These are phyloP conservation scores for Botrytis deweyae DNA, from an alignment of 2,329 filamentous ascomycete species.

Conservation along the genomic window DNA sequence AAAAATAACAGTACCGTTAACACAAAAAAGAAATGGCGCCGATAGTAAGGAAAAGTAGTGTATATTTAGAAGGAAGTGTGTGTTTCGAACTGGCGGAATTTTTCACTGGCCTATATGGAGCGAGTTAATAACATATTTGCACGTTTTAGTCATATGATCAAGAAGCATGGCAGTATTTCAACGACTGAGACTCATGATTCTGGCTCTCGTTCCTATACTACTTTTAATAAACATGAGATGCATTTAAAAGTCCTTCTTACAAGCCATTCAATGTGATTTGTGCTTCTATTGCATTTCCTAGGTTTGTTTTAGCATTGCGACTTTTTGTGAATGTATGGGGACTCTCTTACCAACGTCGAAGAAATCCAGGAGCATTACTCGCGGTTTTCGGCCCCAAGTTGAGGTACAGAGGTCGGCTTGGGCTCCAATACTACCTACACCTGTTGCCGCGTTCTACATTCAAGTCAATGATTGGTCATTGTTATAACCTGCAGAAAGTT, in stretches of 20 bases:
- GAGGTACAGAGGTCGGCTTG: constrained; percentile 49
- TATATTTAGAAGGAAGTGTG: background rate
- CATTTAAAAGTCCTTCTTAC: constrained; percentile 19
- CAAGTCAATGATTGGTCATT: background rate
- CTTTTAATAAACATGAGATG: background rate
- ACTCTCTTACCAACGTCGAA: constrained; percentile 47
- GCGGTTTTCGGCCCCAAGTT: constrained; percentile 50
- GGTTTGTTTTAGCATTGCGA: background rate
- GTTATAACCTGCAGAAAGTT: background rate
- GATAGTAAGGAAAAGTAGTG: background rate
- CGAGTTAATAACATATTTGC: background rate
- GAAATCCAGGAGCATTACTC: constrained; percentile 58
- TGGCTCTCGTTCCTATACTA: constrained; percentile 19
- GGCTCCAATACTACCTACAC: constrained; percentile 51
- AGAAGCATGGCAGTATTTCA: constrained; percentile 12
- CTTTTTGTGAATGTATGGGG: background rate
- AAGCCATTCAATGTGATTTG: constrained; percentile 35
- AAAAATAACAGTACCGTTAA: background rate
- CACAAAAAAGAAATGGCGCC: background rate
- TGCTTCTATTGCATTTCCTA: constrained; percentile 37
- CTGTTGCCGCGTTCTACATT: constrained; percentile 39
- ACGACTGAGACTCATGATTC: constrained; percentile 22
- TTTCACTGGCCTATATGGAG: background rate
- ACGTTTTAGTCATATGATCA: background rate
- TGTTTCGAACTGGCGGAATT: background rate